Conservation (phyloP, 495 filamentous ascomycete species). For the Aspergillus bridgeri region DNA sequence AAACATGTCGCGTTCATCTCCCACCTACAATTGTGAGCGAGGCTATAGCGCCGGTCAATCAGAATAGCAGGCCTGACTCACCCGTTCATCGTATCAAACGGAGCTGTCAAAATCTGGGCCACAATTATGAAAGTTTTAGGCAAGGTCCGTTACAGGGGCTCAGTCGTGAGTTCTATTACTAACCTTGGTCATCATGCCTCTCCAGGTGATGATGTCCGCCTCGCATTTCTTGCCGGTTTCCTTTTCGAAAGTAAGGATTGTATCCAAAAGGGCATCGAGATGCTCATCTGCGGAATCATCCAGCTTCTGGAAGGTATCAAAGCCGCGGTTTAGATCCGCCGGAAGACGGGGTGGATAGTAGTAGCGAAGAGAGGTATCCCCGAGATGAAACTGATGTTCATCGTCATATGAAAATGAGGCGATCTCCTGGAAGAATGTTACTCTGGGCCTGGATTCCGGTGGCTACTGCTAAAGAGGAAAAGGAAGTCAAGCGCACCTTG, state of each 20-base stretch:
- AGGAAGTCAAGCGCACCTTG: constrained; percentile 45
- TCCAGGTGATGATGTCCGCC: constrained; percentile 85
- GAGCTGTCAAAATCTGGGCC: constrained; percentile 73
- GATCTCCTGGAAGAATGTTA: constrained; percentile 60
- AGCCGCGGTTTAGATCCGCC: constrained; percentile 71
- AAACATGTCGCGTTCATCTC: constrained; percentile 94
- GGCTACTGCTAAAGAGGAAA: not conserved
- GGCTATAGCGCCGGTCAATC: not conserved
- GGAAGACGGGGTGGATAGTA: constrained; percentile 78
- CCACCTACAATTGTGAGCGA: constrained; percentile 53
- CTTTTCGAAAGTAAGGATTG: constrained; percentile 69
- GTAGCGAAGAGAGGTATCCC: constrained; percentile 74
- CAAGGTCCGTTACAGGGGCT: too few relatives aligned
- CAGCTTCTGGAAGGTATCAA: constrained; percentile 76
- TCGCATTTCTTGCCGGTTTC: constrained; percentile 61
- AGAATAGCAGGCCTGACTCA: constrained; percentile 32
- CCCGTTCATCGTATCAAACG: constrained; percentile 80
- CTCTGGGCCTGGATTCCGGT: not conserved
- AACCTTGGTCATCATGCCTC: constrained; percentile 97
- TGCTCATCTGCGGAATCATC: constrained; percentile 84
- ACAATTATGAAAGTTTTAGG: not conserved
- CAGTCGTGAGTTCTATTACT: not conserved
- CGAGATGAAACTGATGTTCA: constrained; percentile 68
- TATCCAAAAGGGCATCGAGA: constrained; percentile 75
- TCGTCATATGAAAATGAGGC: constrained; percentile 88